Evolutionary conservation across 352 stramenopile genomes (phyloP).

Genomic region (Phytophthora parvispora): DNA sequence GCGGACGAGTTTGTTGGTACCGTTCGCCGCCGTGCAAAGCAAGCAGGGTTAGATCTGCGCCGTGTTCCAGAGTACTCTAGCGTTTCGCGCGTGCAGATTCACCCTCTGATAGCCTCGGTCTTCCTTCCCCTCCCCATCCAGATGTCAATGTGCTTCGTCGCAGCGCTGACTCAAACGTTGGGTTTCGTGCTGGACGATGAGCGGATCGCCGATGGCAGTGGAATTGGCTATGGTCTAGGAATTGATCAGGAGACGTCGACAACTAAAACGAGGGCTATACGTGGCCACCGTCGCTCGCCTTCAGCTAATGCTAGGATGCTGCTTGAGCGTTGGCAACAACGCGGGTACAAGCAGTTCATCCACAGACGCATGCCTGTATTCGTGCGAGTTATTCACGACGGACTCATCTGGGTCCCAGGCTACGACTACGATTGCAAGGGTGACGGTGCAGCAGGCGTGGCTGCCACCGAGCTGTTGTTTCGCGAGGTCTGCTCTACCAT

Average conservation of each 20-base stretch:
- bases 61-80: constrained; percentile 83
- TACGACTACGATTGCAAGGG: constrained; percentile 81
- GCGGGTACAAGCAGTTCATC: constrained; percentile 84
- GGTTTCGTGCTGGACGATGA: constrained; percentile 81
- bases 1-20: constrained; percentile 80
- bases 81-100: constrained; percentile 78
- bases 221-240: constrained; percentile 76
- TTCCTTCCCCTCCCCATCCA: constrained; percentile 57
- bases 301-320: constrained; percentile 46
- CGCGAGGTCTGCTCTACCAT: constrained; percentile 36
- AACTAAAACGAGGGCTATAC: constrained; percentile 22
- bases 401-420: constrained; percentile 79
- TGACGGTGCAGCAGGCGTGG: constrained; percentile 27
- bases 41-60: constrained; percentile 70
- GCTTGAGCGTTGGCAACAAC: constrained; percentile 56
- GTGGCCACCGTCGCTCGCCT: constrained; percentile 41
- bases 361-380: constrained; percentile 77
- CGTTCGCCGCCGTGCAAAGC: constrained; percentile 72
- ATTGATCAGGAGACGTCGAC: constrained; percentile 54
- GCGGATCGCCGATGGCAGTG: constrained; percentile 64
- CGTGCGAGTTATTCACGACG: constrained; percentile 72
- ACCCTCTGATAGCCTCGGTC: constrained; percentile 74
- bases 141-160: constrained; percentile 38
- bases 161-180: constrained; percentile 49
- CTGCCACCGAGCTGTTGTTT: constrained; percentile 33